Conservation (phyloP, 2,329 filamentous ascomycete genomes). For the Calonectria pseudoreteaudii region DNA sequence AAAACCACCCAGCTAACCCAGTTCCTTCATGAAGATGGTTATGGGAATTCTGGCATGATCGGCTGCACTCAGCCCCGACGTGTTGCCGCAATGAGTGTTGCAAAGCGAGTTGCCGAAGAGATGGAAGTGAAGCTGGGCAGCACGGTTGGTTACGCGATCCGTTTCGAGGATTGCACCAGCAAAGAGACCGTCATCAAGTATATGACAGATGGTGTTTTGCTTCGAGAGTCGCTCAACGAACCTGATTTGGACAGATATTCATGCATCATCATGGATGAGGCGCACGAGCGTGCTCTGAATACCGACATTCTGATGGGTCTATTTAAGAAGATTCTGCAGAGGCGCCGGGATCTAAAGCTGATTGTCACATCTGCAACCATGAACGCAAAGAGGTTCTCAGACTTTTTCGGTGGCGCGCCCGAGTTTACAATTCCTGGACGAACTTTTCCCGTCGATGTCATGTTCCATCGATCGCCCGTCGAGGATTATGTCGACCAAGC, state of each 20-base stretch:
- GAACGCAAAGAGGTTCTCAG: slow-evolving; percentile 96
- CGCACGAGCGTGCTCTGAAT: slow-evolving; percentile 95
- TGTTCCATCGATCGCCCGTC: slow-evolving; percentile 93
- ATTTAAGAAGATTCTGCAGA: slow-evolving; percentile 95
- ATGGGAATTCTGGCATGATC: slow-evolving; percentile 88
- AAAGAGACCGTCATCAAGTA: slow-evolving; percentile 97
- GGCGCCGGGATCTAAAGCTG: slow-evolving; percentile 90
- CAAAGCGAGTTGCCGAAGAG: slow-evolving; percentile 97
- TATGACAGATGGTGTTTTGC: slow-evolving; percentile 96
- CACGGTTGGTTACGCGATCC: slow-evolving; percentile 94
- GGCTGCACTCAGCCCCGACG: slow-evolving; percentile 96
- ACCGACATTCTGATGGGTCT: slow-evolving; percentile 98
- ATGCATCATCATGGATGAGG: slow-evolving; percentile 99
- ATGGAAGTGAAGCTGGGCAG: slow-evolving; percentile 94
- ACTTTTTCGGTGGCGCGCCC: slow-evolving; percentile 95
- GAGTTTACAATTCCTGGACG: slow-evolving; percentile 96
- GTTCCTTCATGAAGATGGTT: slow-evolving; percentile 95
- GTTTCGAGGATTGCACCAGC: slow-evolving; percentile 98
- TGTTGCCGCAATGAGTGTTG: slow-evolving; percentile 98
- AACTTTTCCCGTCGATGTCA: slow-evolving; percentile 96
- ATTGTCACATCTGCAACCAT: slow-evolving; percentile 99
- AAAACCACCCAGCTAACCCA: slow-evolving; percentile 98
- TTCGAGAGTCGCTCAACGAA: slow-evolving; percentile 93
- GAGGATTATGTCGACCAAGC: slow-evolving; percentile 98
- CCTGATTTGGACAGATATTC: slow-evolving; percentile 95